Base-by-base conservation (phyloP, 2,329 filamentous ascomycete genomes). In the Penicillium sp. region DNA sequence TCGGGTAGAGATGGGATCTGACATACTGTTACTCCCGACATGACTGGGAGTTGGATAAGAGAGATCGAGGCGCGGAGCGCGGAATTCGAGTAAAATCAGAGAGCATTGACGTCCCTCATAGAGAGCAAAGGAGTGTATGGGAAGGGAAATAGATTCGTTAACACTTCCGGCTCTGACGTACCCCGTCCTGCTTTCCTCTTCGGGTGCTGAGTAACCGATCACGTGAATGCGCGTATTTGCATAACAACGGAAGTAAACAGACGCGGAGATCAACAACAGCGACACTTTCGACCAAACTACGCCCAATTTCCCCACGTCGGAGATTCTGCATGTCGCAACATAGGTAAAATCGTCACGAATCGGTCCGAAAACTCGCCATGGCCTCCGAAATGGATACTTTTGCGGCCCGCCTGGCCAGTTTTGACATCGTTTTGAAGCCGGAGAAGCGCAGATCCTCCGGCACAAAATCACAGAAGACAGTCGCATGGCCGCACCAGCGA, bases 351-450 rank as follows among this genome's bases (percentile, higher is more conserved):
- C 57, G 42, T 44, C 43, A 27, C 31, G 24, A 18, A 47, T 14
- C 24, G 13, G 31, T 21, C 18, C 14, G 24, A 34, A 24, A 27
- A 21, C 18, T 13, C 31, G 57, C 32, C 48, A 72, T 70, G 67
- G 56, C 56, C 49, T 60, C 74, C 14, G 74, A 74, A 55, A 81
- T 84, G 77, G 78, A 82, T 63, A 89, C 88, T 14, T 87, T 86
- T 61, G 86, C 91, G 61, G 88, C 86, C 65, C 90, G 94, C 45
- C 77, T 97, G 34, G 86, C 86, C 31, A 93, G 91, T 10, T 99
- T 97, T 73, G 83, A 89, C 47, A 79, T 79, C 50, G 75, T 84
- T 2, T 82, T 89, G 51, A 69, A 70, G 40, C 81, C 83, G 11
- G 77, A 83, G 36, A 91, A 91, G 72, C 86, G 90, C 66, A 83